Percentiles rank a stretch among this genome's conserved stretches.
These are phyloP conservation scores for Hortaea werneckii DNA, from an alignment of 2,329 filamentous ascomycete genomes.

Conservation along the genomic window DNA sequence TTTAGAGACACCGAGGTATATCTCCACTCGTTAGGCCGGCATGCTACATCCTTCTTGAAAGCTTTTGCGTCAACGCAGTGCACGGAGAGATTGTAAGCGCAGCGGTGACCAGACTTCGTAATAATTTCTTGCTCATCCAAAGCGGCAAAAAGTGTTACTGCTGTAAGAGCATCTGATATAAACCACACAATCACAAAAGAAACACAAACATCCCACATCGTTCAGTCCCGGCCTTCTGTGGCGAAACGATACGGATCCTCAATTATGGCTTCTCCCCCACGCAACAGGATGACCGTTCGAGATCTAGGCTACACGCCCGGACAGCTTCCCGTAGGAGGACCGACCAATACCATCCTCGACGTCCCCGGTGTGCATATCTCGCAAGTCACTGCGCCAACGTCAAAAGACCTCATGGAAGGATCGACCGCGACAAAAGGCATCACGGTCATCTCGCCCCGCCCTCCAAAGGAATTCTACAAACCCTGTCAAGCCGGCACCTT, in stretches of 20 bases:
- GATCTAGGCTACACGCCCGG: conserved; percentile 26
- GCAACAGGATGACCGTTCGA: neutral
- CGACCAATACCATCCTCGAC: conserved; percentile 36
- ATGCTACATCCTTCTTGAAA: too few relatives aligned
- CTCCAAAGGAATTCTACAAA: conserved; percentile 30
- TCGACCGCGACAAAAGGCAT: conserved; percentile 31
- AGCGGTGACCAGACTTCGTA: too few relatives aligned
- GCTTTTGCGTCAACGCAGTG: too few relatives aligned
- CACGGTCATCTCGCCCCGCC: conserved; percentile 34
- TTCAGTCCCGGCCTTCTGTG: too few relatives aligned
- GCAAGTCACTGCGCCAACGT: conserved; percentile 27
- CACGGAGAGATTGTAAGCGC: too few relatives aligned
- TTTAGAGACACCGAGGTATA: too few relatives aligned
- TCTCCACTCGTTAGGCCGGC: too few relatives aligned
- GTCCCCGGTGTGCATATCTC: conserved; percentile 34
- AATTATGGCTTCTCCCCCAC: neutral
- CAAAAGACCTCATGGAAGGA: conserved; percentile 11
- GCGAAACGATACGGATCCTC: neutral
- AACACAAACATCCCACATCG: too few relatives aligned
- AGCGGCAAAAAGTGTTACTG: too few relatives aligned
- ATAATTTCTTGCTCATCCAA: too few relatives aligned
- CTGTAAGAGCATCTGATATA: too few relatives aligned
- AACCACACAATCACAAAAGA: too few relatives aligned
- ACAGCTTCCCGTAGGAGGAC: conserved; percentile 25
- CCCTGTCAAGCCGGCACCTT: conserved; percentile 40